These are phyloP conservation scores for Mrakia gelida DNA, from an alignment of 768 basidiomycete genomes.

Conservation along the genomic window DNA sequence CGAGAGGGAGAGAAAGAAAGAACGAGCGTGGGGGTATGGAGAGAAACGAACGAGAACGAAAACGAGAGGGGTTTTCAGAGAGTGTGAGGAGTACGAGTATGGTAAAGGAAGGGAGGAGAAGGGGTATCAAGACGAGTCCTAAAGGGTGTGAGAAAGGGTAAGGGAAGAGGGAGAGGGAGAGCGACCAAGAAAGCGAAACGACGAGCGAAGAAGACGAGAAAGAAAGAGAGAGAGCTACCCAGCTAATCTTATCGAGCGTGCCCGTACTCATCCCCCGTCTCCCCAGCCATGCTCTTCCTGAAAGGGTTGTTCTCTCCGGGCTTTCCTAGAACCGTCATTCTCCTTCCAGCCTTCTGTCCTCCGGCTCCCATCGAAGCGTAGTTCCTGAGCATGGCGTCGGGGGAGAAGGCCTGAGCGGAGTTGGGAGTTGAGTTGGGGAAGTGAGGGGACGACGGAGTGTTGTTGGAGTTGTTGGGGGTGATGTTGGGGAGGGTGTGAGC, in stretches of 20 bases:
- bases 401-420: neutral
- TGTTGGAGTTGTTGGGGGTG: neutral
- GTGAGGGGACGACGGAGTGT: neutral
- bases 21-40: neutral
- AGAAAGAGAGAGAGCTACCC: neutral
- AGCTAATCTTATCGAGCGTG: neutral
- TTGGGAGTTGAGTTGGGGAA: neutral
- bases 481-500: neutral
- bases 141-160: neutral
- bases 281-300: conserved; percentile 19
- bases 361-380: neutral
- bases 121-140: neutral
- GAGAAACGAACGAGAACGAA: neutral
- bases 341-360: neutral
- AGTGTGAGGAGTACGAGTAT: neutral
- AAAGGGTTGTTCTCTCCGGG: conserved; percentile 25
- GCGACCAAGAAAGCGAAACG: neutral
- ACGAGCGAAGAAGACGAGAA: no score
- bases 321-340: neutral
- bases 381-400: conserved; percentile 15
- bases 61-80: neutral
- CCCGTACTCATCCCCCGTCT: neutral
- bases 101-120: neutral
- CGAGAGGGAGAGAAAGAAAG: neutral
- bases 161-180: neutral